phyloP scores from a whole-genome alignment of 352 stramenopile species.

The Phytopythium sindhum region DNA sequence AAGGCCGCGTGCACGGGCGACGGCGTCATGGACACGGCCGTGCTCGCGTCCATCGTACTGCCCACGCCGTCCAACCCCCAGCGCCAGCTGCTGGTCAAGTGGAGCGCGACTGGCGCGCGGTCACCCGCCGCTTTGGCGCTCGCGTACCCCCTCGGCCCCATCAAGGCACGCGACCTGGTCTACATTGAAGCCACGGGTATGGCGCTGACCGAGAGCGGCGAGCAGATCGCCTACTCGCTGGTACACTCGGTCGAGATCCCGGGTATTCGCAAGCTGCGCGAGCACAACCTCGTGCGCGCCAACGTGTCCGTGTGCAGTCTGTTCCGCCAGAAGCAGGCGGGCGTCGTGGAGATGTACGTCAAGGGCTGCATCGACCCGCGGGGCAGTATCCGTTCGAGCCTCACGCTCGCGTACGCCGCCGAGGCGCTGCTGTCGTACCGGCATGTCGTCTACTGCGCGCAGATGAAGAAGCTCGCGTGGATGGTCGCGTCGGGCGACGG shows the following conservation, averaged over 20 bases:
- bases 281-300: constrained; percentile 34
- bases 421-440: constrained; percentile 32
- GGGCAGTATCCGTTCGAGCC: constrained; percentile 18
- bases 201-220: constrained; percentile 24
- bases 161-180: constrained; percentile 36
- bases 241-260: constrained; percentile 35
- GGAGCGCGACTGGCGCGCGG: constrained; percentile 22
- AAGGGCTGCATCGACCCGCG: constrained; percentile 25
- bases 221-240: constrained; percentile 35
- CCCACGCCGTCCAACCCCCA: constrained; percentile 26
- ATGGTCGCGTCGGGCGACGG: constrained; percentile 15
- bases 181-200: constrained; percentile 50
- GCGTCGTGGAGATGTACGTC: constrained; percentile 31
- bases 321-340: constrained; percentile 29
- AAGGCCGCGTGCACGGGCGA: constrained; percentile 33
- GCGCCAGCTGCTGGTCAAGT: constrained; percentile 32
- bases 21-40: constrained; percentile 23
- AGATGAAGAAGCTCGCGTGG: constrained; percentile 74
- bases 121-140: background rate
- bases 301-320: constrained; percentile 37
- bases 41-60: constrained; percentile 27
- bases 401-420: constrained; percentile 24
- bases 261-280: constrained; percentile 25
- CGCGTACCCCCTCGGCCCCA: constrained; percentile 23
- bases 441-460: constrained; percentile 28